phyloP scores from a whole-genome alignment of 1,284 basidiomycete species.

The Dichomitus squalens region DNA sequence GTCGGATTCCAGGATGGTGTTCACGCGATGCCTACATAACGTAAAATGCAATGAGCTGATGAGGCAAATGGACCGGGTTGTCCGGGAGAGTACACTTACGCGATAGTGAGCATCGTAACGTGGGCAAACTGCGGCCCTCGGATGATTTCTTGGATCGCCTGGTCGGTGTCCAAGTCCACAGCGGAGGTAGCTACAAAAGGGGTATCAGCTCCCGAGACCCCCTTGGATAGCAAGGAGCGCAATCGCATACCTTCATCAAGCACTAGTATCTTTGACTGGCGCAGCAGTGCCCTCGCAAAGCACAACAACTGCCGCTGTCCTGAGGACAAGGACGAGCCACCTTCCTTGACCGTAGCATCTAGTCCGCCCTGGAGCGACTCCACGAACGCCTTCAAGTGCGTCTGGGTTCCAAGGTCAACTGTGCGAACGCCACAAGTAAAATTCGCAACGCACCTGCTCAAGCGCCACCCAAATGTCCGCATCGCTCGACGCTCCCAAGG shows the following conservation, averaged over 20 bases:
- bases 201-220: background rate
- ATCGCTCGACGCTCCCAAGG: conserved; percentile 70
- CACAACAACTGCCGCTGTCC: conserved; percentile 88
- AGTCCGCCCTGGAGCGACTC: conserved; percentile 71
- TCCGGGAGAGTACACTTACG: conserved; percentile 44
- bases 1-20: conserved; percentile 90
- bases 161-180: conserved; percentile 91
- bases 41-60: background rate
- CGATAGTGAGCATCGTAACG: conserved; percentile 85
- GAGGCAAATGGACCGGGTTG: background rate
- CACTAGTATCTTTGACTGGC: conserved; percentile 85
- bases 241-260: conserved; percentile 77
- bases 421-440: background rate
- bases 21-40: conserved; percentile 75
- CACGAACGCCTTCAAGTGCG: conserved; percentile 72
- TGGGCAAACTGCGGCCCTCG: conserved; percentile 67
- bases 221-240: conserved; percentile 1
- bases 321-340: conserved; percentile 79
- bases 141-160: conserved; percentile 82
- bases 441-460: conserved; percentile 55
- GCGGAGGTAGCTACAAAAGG: conserved; percentile 65
- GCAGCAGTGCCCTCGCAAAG: conserved; percentile 78
- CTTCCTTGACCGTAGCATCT: conserved; percentile 79
- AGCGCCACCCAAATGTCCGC: conserved; percentile 85
- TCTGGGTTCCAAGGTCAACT: conserved; percentile 35